Conservation (phyloP, 345 rosid genomes). For the Geranium rotundifolium region DNA sequence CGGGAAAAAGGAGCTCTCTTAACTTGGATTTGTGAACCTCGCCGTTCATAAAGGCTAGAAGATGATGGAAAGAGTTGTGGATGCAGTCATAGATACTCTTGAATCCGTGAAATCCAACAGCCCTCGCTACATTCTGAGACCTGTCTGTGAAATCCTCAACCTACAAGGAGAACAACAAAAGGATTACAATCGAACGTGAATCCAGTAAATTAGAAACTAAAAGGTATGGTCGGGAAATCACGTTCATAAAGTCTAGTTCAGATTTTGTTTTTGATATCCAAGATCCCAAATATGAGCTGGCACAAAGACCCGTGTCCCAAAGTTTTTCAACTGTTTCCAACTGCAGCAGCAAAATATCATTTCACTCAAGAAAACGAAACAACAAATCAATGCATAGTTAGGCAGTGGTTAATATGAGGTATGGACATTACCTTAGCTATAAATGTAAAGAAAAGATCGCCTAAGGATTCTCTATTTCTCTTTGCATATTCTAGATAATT, state of each 20-base stretch:
- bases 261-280: constrained; percentile 31
- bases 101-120: constrained; percentile 25
- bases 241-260: constrained; percentile 19
- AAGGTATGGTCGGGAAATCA: constrained; percentile 9
- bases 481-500: constrained; percentile 34
- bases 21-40: constrained; percentile 12
- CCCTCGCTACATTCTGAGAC: constrained; percentile 38
- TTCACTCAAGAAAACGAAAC: not conserved
- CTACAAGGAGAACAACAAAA: constrained; percentile 12
- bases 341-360: constrained; percentile 17
- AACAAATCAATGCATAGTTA: not conserved
- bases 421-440: constrained; percentile 21
- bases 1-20: constrained; percentile 16
- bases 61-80: constrained; percentile 13
- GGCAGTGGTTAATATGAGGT: not conserved
- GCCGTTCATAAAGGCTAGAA: constrained; percentile 22
- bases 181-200: not conserved
- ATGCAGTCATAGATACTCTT: constrained; percentile 28
- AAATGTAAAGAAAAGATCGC: constrained; percentile 20
- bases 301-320: constrained; percentile 46
- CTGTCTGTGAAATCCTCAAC: constrained; percentile 38
- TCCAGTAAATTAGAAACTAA: not conserved
- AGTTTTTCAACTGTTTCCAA: constrained; percentile 38
- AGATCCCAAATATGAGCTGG: constrained; percentile 28
- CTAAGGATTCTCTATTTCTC: constrained; percentile 31